Conservation (phyloP, 345 rosid species). For the Camelina laxa region DNA sequence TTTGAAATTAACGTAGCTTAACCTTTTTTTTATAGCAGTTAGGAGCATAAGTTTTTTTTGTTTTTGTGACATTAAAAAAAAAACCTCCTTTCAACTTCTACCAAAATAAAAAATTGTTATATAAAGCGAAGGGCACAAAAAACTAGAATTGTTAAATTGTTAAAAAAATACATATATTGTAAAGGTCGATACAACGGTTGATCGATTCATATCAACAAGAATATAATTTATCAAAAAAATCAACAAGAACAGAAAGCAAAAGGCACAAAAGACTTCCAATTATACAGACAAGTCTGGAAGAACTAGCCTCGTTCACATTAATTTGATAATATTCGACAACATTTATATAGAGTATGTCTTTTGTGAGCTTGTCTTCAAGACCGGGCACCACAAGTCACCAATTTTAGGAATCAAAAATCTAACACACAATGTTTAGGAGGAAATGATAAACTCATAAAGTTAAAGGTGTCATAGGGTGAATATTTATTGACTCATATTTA, state of each 20-base stretch:
- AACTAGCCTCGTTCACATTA: not conserved
- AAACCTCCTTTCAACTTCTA: too few species aligned
- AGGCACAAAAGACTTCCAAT: not conserved
- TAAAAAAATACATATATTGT: not conserved
- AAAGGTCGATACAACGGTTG: not conserved
- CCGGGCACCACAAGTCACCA: not conserved
- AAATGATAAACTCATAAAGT: not conserved
- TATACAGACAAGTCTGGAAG: not conserved
- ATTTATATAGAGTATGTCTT: too few species aligned
- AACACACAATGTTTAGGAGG: not conserved
- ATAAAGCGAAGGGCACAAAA: too few species aligned
- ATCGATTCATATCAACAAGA: slow-evolving; percentile 17
- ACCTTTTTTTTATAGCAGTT: too few species aligned
- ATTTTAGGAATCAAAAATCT: not conserved
- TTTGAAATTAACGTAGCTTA: too few species aligned
- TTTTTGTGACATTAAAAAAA: too few species aligned
- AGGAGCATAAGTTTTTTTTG: too few species aligned
- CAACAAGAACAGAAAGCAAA: not conserved
- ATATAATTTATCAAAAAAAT: too few species aligned
- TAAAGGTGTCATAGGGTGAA: not conserved
- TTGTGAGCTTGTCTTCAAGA: not conserved
- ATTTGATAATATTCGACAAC: not conserved
- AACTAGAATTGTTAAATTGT: too few species aligned
- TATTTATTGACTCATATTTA: not conserved
- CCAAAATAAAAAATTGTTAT: too few species aligned